Evolutionary conservation across 306 rosid genomes (phyloP).

Genomic region (Gastrolobium villosum): DNA sequence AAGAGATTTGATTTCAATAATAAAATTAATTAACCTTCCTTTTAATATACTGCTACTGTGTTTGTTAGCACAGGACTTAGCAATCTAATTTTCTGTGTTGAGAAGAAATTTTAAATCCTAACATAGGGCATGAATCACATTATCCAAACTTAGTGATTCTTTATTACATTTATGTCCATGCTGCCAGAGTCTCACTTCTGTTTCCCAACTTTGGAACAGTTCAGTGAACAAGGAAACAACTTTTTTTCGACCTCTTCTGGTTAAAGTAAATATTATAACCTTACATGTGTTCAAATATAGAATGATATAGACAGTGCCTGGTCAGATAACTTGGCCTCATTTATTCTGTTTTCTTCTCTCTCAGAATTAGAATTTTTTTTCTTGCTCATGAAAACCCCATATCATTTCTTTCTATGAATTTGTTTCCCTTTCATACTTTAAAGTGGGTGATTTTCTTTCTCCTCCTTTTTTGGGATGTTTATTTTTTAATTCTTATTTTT

Average conservation of each 20-base stretch:
- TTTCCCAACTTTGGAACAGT: background rate
- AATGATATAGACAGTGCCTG: background rate
- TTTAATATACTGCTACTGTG: no score
- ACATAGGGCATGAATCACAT: background rate
- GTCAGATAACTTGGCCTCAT: background rate
- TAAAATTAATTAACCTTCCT: no score
- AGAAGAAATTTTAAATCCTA: background rate
- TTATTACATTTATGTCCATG: background rate
- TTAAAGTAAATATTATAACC: slow-evolving; percentile 1
- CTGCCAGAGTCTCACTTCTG: background rate
- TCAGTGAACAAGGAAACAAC: background rate
- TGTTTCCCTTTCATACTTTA: background rate
- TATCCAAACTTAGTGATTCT: background rate
- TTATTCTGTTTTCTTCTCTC: background rate
- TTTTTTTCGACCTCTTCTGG: background rate
- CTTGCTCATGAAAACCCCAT: background rate
- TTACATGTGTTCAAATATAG: background rate
- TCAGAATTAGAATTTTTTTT: background rate
- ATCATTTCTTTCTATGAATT: background rate
- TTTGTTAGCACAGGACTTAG: no score
- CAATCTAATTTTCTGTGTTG: no score
- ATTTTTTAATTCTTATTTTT: no score
- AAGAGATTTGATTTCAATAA: background rate
- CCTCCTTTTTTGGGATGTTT: background rate
- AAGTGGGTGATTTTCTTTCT: slow-evolving; percentile 3